Evolutionary conservation across 2,329 filamentous ascomycete species (phyloP).

Genomic region (Penicillium sp.): DNA sequence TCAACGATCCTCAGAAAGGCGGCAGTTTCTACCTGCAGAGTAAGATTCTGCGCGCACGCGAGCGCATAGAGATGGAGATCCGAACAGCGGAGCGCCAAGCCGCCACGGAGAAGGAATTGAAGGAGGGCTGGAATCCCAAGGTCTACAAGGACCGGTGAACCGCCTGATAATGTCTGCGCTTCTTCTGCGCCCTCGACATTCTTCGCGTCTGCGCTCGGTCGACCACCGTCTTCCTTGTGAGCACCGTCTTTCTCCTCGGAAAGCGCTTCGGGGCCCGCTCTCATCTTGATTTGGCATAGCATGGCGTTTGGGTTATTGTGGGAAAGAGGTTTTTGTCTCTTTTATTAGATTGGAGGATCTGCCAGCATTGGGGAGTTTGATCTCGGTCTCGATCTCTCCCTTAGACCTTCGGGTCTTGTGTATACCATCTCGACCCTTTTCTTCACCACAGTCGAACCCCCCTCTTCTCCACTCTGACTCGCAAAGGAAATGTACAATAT

Average conservation of each 20-base stretch:
- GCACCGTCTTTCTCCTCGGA: background rate
- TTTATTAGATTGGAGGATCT: conserved; percentile 16
- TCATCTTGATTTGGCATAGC: conserved; percentile 38
- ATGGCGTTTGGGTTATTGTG: conserved; percentile 40
- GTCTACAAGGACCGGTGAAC: conserved; percentile 78
- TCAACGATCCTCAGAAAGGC: conserved; percentile 91
- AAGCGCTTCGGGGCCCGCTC: conserved; percentile 11
- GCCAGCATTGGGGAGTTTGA: background rate
- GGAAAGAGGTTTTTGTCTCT: conserved; percentile 19
- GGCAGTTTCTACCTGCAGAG: conserved; percentile 98
- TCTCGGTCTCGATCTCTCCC: conserved; percentile 6
- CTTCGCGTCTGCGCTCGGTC: conserved; percentile 6
- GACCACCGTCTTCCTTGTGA: background rate
- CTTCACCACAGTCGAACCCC: background rate
- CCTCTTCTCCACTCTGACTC: conserved; percentile 26
- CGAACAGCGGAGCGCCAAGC: conserved; percentile 68
- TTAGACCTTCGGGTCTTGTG: conserved; percentile 17
- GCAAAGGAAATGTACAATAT: conserved; percentile 26
- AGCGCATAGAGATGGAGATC: conserved; percentile 86
- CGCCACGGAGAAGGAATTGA: conserved; percentile 72
- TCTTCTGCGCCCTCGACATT: background rate
- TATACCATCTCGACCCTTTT: conserved; percentile 20
- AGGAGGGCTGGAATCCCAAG: conserved; percentile 91
- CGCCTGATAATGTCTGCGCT: background rate
- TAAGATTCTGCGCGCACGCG: conserved; percentile 87